phyloP scores from a whole-genome alignment of 352 stramenopile genomes.

The Globisporangium yorkense region DNA sequence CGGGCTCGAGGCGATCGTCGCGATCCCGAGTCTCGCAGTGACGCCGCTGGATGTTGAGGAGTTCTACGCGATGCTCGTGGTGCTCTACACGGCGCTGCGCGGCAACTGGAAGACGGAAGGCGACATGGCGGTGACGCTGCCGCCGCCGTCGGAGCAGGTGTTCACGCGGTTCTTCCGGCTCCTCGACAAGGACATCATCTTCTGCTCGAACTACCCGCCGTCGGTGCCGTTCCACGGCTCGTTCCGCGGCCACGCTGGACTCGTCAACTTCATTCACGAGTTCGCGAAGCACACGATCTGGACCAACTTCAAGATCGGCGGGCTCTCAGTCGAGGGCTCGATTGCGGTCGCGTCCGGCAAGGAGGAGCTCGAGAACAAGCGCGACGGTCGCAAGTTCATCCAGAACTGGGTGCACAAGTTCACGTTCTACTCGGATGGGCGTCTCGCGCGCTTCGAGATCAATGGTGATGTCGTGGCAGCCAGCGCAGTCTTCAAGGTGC shows the following conservation, averaged over 20 bases:
- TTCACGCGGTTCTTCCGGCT: slow-evolving; percentile 86
- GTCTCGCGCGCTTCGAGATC: slow-evolving; percentile 84
- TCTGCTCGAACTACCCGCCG: slow-evolving; percentile 85
- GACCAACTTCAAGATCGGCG: slow-evolving; percentile 86
- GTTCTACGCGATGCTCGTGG: slow-evolving; percentile 87
- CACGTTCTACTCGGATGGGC: slow-evolving; percentile 79
- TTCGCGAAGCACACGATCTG: slow-evolving; percentile 75
- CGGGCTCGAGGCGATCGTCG: slow-evolving; percentile 79
- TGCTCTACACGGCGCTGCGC: slow-evolving; percentile 75
- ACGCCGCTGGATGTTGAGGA: slow-evolving; percentile 84
- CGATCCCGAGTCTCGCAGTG: slow-evolving; percentile 69
- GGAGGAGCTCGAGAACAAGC: slow-evolving; percentile 84
- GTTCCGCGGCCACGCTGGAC: slow-evolving; percentile 61
- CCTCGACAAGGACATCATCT: slow-evolving; percentile 82
- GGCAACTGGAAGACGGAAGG: slow-evolving; percentile 80
- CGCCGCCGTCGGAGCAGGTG: slow-evolving; percentile 79
- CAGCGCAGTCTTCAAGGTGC: slow-evolving; percentile 84
- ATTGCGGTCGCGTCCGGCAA: slow-evolving; percentile 82
- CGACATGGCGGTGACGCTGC: slow-evolving; percentile 85
- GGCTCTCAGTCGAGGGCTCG: slow-evolving; percentile 75
- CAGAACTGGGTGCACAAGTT: slow-evolving; percentile 91
- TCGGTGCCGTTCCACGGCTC: slow-evolving; percentile 85
- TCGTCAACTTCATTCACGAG: slow-evolving; percentile 76
- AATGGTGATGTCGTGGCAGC: slow-evolving; percentile 84
- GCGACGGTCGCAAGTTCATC: slow-evolving; percentile 77